Conservation (phyloP, 225 moss, liverwort and hornwort species). For the Anthoceros angustus region DNA sequence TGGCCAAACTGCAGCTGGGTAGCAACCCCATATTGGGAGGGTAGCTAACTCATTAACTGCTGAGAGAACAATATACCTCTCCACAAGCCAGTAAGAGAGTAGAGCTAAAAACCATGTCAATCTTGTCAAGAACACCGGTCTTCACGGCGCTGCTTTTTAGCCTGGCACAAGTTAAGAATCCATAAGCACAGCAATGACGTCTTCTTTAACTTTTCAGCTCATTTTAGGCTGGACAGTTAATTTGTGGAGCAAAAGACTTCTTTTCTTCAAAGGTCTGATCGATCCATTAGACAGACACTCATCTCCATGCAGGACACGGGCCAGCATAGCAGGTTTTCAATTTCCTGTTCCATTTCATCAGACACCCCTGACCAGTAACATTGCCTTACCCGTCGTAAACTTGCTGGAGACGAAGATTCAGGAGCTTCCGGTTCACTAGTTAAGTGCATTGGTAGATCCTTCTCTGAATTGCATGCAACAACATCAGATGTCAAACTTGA, state of each 20-base stretch:
- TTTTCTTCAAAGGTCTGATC: too few relatives aligned
- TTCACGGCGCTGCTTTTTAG: constrained; percentile 4
- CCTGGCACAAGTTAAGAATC: constrained; percentile 4
- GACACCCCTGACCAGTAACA: too few relatives aligned
- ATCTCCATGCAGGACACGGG: too few relatives aligned
- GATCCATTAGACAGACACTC: too few relatives aligned
- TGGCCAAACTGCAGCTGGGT: not conserved
- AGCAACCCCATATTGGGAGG: not conserved
- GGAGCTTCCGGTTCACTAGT: constrained; percentile 35
- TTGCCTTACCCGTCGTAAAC: constrained; percentile 25
- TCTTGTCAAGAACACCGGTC: not conserved
- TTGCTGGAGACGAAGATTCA: not conserved
- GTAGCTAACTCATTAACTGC: not conserved
- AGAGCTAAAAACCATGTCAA: not conserved
- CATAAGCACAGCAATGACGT: not conserved
- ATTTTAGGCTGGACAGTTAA: not conserved
- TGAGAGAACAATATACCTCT: not conserved
- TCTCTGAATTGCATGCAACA: constrained; percentile 33
- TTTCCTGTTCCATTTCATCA: too few relatives aligned
- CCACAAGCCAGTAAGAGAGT: not conserved
- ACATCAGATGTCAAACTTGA: not conserved
- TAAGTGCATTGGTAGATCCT: constrained; percentile 61
- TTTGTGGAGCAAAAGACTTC: not conserved
- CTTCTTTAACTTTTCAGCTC: not conserved
- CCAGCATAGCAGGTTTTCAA: too few relatives aligned